phyloP scores from a whole-genome alignment of 208 protist species.

The Leptomonas pyrrhocoris region DNA sequence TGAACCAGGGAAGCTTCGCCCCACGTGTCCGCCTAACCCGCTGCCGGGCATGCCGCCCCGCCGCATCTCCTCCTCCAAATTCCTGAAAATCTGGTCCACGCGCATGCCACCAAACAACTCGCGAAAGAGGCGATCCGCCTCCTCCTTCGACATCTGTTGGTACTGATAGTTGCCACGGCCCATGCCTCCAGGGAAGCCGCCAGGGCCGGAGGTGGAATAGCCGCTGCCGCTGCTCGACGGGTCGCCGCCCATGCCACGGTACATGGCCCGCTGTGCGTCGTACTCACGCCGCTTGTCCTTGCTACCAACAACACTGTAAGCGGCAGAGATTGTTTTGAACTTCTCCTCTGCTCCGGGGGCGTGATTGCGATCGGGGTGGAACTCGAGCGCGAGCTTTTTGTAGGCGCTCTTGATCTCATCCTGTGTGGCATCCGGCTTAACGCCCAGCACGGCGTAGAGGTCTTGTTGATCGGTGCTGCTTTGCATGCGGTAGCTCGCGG shows the following conservation, averaged over 20 bases:
- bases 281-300: slow-evolving; percentile 80
- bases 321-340: slow-evolving; percentile 88
- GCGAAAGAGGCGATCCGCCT: slow-evolving; percentile 83
- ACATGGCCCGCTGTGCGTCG: slow-evolving; percentile 58
- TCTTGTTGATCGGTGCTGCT: slow-evolving; percentile 38
- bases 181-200: slow-evolving; percentile 22
- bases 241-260: slow-evolving; percentile 30
- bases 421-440: slow-evolving; percentile 66
- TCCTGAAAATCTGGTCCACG: slow-evolving; percentile 86
- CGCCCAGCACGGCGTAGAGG: slow-evolving; percentile 82
- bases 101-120: slow-evolving; percentile 88
- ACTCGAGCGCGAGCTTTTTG: slow-evolving; percentile 88
- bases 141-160: slow-evolving; percentile 87
- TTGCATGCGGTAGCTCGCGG: slow-evolving; percentile 2
- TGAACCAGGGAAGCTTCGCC: slow-evolving; percentile 35
- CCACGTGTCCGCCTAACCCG: slow-evolving; percentile 41
- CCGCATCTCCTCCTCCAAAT: slow-evolving; percentile 82
- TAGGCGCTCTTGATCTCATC: slow-evolving; percentile 93
- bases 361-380: slow-evolving; percentile 91
- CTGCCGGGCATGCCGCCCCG: slow-evolving; percentile 33
- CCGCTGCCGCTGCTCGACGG: slow-evolving; percentile 9
- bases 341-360: slow-evolving; percentile 82
- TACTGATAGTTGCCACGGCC: slow-evolving; percentile 42
- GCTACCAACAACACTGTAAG: slow-evolving; percentile 84
- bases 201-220: slow-evolving; percentile 1